Evolutionary conservation across 768 basidiomycete species (phyloP), one percentile per base, ranked within the genome.

Genomic region (Lactifluus piperatus): DNA sequence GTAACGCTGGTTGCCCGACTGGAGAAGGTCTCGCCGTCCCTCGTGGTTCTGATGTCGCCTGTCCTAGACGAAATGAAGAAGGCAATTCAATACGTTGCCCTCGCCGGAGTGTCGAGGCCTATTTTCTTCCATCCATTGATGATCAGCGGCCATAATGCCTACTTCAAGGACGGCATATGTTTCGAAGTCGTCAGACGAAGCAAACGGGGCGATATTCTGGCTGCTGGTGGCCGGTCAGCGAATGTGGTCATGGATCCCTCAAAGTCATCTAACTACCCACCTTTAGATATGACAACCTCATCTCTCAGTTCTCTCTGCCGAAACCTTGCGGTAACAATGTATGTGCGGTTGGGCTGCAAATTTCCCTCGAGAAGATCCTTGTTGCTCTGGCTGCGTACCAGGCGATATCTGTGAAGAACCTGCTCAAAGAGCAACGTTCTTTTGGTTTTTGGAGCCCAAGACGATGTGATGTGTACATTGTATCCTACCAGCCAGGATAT

Each of bases 361-460:
- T 93, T 37, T 82, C 84, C 4, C 72, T 92, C 4, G 88, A 92
- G 68, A 88, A 86, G 73, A 88, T 93, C 60, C 81, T 85, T 0
- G 72, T 77, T 1, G 78, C 81, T 11, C 75, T 92, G 1, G 88
- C 86, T 0, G 74, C 81, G 1, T 87, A 81, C 67, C 89, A 92
- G 67, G 81, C 77, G 9, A 69, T 73, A 1, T 83, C 85, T 0
- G 79, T 89, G 37, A 84, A 83, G 68, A 78, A 79, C 3, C 75
- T 90, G 5, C 74, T 90, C 53, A 91, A 86, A 69, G 88, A 91
- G 66, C 81, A 84, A 60, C 81, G 83, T 11, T 91, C 91, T 0
- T 93, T 91, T 61, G 91, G 91, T 0, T 88, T 83, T 67, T 93
- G 88, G 89, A 88, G 88, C 70, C 91, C 91, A n/a, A 79, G 90